A percentile compares a stretch with the other conserved stretches of the same genome.
phyloP scores from a whole-genome alignment of 495 filamentous ascomycete species.

The Neurospora sp. region DNA sequence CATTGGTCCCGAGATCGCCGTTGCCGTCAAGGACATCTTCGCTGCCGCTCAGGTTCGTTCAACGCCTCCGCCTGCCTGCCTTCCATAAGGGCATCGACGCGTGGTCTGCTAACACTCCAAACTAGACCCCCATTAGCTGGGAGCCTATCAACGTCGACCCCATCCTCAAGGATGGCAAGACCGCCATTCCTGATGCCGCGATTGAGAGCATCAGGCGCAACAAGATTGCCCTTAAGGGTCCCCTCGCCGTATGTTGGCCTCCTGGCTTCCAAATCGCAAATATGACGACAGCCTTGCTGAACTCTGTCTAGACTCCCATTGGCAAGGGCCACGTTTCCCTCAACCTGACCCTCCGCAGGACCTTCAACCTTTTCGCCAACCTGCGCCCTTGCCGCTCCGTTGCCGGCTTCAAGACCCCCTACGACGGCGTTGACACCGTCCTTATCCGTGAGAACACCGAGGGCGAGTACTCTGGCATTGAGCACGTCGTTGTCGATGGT shows the following conservation, averaged over 20 bases:
- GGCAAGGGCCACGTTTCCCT: constrained; percentile 99
- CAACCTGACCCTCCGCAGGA: constrained; percentile 94
- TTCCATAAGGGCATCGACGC: constrained; percentile 4
- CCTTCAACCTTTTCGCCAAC: constrained; percentile 99
- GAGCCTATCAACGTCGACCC: constrained; percentile 95
- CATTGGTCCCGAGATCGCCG: constrained; percentile 94
- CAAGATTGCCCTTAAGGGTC: constrained; percentile 94
- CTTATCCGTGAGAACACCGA: constrained; percentile 99
- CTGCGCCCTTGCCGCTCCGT: constrained; percentile 94
- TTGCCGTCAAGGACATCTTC: constrained; percentile 97
- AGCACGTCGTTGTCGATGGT: constrained; percentile 96
- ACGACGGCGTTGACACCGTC: constrained; percentile 95
- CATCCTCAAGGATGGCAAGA: constrained; percentile 83
- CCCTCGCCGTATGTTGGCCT: constrained; percentile 66
- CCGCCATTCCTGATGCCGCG: constrained; percentile 76
- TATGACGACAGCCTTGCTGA: background rate
- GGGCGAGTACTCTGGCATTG: constrained; percentile 98
- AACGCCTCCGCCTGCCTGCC: constrained; percentile 9
- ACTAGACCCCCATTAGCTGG: constrained; percentile 85
- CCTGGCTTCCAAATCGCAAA: background rate
- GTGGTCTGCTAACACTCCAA: background rate
- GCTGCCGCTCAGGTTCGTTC: constrained; percentile 74
- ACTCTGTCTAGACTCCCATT: constrained; percentile 65
- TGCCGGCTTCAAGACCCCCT: constrained; percentile 94
- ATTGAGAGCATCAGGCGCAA: constrained; percentile 86